Evolutionary conservation across 345 rosid species (phyloP), one percentile per base, ranked within the genome.

Genomic region (Tarenaya hassleriana): DNA sequence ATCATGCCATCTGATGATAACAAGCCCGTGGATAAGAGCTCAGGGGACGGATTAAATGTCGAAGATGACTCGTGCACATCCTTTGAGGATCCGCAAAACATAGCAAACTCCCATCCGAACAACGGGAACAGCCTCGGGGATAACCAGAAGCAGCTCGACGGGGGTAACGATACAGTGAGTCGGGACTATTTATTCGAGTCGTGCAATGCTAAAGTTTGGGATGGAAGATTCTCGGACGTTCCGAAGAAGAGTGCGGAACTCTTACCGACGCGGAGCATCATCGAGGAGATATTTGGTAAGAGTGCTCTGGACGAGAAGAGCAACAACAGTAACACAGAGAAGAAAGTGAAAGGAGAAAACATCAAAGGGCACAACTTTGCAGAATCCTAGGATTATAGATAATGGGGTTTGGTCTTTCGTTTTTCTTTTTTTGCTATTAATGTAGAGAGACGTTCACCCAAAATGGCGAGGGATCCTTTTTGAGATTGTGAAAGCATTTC

Each of bases 251-350:
- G 73, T 20, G 69, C 75, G 12, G 77, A 77, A 55, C 62, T 81
- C 45, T 72, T 74, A 47, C 84, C 84, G 10, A 77, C 75, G 0
- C 45, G 64, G 50, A 77, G 74, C 67, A 72, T 82, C 34, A 75
- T 82, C 43, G 82, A 85, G 66, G 86, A 76, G 72, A 75, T 79
- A 38, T 73, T 75, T 50, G 82, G 86, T 31, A 37, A 57, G 49
- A 56, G 64, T 42, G 44, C 77, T 33, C 64, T 66, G 63, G 67
- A 63, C 40, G 60, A 59, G 61, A 62, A 73, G 75, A 46, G 60
- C 41, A 58, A 58, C 47, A 64, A 59, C 62, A n/a, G n/a, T n/a
- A n/a, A n/a, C n/a, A n/a, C n/a, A n/a, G n/a, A n/a, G n/a, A n/a
- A n/a, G n/a, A n/a, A 68, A 60, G 39, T 41, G 19, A 40, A n/a